phyloP scores from a whole-genome alignment of 106 monocot species.

The Posidonia australis region DNA sequence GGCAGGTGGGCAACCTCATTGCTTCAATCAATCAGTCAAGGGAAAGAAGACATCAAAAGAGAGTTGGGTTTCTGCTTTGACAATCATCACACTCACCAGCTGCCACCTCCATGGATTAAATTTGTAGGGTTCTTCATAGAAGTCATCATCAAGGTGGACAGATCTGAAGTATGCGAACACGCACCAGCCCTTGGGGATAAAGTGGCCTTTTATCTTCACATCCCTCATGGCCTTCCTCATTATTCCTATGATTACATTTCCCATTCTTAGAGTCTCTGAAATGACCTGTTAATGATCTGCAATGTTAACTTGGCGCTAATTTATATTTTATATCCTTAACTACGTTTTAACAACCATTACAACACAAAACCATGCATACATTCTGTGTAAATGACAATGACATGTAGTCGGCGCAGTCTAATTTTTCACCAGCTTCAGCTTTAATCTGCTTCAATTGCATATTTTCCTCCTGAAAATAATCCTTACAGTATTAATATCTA shows the following conservation, averaged over 20 bases:
- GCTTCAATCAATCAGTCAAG: too few species aligned
- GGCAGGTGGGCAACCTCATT: too few species aligned
- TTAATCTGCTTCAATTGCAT: constrained; percentile 44
- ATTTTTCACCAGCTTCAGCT: constrained; percentile 14
- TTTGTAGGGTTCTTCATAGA: constrained; percentile 14
- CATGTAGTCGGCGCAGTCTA: constrained; percentile 72
- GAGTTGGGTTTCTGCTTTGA: too few species aligned
- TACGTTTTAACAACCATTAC: not conserved
- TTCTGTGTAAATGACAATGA: constrained; percentile 82
- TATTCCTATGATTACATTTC: constrained; percentile 73
- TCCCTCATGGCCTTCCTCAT: constrained; percentile 80
- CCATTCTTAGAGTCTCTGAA: constrained; percentile 70
- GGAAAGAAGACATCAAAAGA: too few species aligned
- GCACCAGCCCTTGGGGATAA: constrained; percentile 23
- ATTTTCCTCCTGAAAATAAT: constrained; percentile 65
- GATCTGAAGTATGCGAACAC: constrained; percentile 20
- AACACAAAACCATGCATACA: constrained; percentile 15
- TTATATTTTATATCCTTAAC: not conserved
- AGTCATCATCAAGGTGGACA: constrained; percentile 16
- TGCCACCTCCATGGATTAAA: constrained; percentile 31
- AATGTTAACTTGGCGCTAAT: not conserved
- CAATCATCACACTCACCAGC: constrained; percentile 3
- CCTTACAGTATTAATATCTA: not conserved
- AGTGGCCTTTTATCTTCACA: constrained; percentile 46
- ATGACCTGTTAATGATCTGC: constrained; percentile 40